Evolutionary conservation across 2,329 filamentous ascomycete genomes (phyloP), one percentile per base, ranked within the genome.

Genomic region (Trichoderma harzianum): DNA sequence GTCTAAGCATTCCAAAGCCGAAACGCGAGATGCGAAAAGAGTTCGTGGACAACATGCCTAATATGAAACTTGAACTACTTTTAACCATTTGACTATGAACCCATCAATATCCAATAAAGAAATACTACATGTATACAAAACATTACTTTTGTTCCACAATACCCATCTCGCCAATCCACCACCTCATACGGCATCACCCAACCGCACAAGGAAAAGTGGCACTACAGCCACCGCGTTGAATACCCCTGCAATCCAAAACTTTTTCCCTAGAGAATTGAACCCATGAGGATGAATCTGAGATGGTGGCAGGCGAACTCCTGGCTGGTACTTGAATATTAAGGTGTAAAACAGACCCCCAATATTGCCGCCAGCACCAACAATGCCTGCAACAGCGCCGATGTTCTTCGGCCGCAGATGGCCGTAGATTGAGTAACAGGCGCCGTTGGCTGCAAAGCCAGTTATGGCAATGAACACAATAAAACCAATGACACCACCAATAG

Each of bases 261-360:
- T 67, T 58, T 67, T 57, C 12, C 64, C 64, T 5, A 67, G 34
- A 12, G 64, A 67, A 43, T 43, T 67, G 24, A 58, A 43, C 3
- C 64, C 64, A 16, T 24, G 24, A 2, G 64, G 64, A 30, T 58
- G n/a, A 8, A 21, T 58, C 26, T 39, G 51, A 2, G 64, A 67
- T 16, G 64, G 64, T 7, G 53, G 24, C 21, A 58, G 51, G 12
- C 53, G 64, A n/a, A 12, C n/a, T 18, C 64, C 64, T 18, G 64
- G 64, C n/a, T 58, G 53, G 24, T 58, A 67, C 34, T 58, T 67
- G 24, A 97, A 78, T 94, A 89, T 78, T 94, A 97, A 89, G 24
- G 93, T 92, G 77, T 96, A 97, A 63, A 97, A 80, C 66, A 97
- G 89, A 14, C 95, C 95, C 5, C 95, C 95, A 11, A 97, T 81